phyloP scores from a whole-genome alignment of 768 basidiomycete genomes.

The Leccinum uliginosum region DNA sequence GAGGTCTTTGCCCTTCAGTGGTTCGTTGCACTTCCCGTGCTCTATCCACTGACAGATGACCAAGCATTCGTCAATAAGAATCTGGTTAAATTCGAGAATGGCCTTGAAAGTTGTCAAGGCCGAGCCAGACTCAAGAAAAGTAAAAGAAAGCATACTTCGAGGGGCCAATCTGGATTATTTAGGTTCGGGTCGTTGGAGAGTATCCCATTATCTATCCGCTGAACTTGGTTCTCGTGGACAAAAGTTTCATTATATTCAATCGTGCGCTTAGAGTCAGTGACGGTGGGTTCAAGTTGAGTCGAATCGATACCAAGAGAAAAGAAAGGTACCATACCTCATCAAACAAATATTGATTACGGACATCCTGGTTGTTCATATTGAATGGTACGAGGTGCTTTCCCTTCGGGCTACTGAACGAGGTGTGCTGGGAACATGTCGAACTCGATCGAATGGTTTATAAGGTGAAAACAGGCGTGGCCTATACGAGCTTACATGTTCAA shows the following conservation, averaged over 20 bases:
- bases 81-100: background rate
- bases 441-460: conserved; percentile 7
- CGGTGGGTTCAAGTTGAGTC: background rate
- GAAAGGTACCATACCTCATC: background rate
- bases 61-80: background rate
- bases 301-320: background rate
- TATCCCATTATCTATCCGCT: background rate
- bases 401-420: background rate
- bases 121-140: background rate
- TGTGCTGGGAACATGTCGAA: background rate
- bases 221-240: conserved; percentile 1
- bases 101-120: conserved; percentile 1
- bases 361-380: background rate
- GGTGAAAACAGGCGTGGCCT: background rate
- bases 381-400: background rate
- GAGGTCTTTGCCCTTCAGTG: background rate
- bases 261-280: background rate
- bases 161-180: background rate
- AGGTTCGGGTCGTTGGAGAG: background rate
- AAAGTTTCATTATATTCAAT: background rate
- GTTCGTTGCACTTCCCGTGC: background rate
- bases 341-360: background rate
- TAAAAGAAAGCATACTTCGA: background rate
- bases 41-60: conserved; percentile 6
- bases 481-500: background rate